These are phyloP conservation scores for Nakazawaea anatomiae DNA, from an alignment of 805 yeast species.

Conservation along the genomic window DNA sequence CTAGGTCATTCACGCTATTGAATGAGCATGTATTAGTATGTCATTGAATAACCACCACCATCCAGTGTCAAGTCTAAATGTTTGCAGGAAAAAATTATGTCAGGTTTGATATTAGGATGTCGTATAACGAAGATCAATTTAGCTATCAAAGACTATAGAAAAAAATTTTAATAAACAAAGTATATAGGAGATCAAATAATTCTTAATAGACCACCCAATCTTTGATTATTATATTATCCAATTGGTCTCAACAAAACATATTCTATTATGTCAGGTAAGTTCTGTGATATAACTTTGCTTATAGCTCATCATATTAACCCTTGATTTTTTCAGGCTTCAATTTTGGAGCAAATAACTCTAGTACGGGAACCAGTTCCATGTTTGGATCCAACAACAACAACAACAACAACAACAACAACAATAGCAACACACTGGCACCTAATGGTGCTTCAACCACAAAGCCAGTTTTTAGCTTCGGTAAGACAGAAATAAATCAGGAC, in stretches of 20 bases:
- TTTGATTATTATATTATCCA: background rate
- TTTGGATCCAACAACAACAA: background rate
- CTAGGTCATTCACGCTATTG: no score
- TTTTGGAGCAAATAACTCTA: background rate
- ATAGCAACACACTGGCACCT: background rate
- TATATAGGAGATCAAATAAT: background rate
- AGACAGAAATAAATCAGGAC: background rate
- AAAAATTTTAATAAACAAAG: background rate
- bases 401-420: background rate
- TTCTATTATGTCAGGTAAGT: background rate
- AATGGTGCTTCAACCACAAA: background rate
- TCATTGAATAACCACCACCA: no score
- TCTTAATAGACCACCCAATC: background rate
- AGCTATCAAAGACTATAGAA: background rate
- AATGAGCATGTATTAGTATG: background rate
- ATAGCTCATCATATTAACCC: background rate
- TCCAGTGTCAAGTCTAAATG: background rate
- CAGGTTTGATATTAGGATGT: background rate
- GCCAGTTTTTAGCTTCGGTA: background rate
- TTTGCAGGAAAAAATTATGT: background rate
- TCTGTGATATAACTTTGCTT: background rate
- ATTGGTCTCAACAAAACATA: background rate
- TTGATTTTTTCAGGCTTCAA: background rate
- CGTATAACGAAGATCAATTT: background rate
- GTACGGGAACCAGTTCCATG: background rate